Percentiles rank a stretch among this genome's conserved stretches.
These are phyloP conservation scores for Aspergillus melleus DNA, from an alignment of 2,329 filamentous ascomycete genomes.

Conservation along the genomic window DNA sequence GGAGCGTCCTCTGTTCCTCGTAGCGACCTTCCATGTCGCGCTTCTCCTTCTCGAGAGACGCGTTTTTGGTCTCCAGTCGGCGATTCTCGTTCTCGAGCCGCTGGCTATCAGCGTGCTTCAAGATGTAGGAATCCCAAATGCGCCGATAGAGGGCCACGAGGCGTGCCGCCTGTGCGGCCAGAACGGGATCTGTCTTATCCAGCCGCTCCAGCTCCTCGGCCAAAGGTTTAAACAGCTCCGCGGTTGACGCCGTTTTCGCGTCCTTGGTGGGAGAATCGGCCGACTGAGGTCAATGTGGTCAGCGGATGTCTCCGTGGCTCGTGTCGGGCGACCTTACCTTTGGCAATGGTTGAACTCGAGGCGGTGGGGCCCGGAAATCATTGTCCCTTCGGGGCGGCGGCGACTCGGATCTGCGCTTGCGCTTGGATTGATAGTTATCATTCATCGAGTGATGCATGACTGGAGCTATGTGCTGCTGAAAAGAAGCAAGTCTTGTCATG, in stretches of 20 bases:
- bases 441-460: neutral
- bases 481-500: neutral
- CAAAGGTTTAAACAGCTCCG: constrained; percentile 3
- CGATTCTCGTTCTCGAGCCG: constrained; percentile 3
- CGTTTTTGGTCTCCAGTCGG: neutral
- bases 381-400: neutral
- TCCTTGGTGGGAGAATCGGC: neutral
- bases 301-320: neutral
- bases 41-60: neutral
- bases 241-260: neutral
- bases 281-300: neutral
- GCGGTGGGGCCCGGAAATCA: neutral
- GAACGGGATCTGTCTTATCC: constrained; percentile 7
- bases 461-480: neutral
- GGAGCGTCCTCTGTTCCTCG: too few species aligned
- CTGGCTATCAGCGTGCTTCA: neutral
- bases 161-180: constrained; percentile 11
- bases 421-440: neutral
- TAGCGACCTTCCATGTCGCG: neutral
- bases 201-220: constrained; percentile 7
- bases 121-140: constrained; percentile 3
- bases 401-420: neutral
- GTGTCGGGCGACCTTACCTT: neutral
- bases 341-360: neutral
- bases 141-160: constrained; percentile 10